Evolutionary conservation across 176 grass and related monocot species (phyloP).

Genomic region (Miscanthus lutarioriparius): DNA sequence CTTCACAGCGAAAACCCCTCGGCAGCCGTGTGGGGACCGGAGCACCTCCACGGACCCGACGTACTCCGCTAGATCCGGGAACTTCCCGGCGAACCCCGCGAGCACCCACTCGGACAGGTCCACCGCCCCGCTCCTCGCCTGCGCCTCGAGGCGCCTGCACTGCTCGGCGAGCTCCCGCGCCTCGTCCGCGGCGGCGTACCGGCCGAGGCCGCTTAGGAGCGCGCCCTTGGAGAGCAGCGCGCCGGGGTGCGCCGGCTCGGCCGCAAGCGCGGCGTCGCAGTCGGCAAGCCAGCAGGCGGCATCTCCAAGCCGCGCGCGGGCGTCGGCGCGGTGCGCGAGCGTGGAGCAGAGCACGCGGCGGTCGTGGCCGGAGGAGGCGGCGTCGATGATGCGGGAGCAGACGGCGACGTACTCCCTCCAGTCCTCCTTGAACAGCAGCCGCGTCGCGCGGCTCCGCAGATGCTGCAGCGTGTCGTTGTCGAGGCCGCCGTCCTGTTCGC

Average conservation of each 20-base stretch:
- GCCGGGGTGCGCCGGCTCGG: slow-evolving; percentile 50
- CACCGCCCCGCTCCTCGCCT: slow-evolving; percentile 62
- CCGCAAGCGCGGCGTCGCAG: slow-evolving; percentile 54
- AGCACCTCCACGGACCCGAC: slow-evolving; percentile 70
- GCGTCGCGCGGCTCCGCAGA: slow-evolving; percentile 65
- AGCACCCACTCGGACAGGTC: slow-evolving; percentile 79
- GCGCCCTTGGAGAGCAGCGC: slow-evolving; percentile 73
- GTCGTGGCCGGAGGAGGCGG: slow-evolving; percentile 20
- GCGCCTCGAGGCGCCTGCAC: slow-evolving; percentile 58
- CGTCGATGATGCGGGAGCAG: slow-evolving; percentile 60
- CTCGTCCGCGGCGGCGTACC: slow-evolving; percentile 46
- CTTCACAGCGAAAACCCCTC: slow-evolving; percentile 69
- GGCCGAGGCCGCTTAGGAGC: slow-evolving; percentile 56
- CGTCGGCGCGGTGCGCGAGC: slow-evolving; percentile 68
- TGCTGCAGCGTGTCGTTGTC: slow-evolving; percentile 67
- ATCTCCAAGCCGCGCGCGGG: slow-evolving; percentile 56
- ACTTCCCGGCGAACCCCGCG: slow-evolving; percentile 53
- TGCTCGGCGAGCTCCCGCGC: slow-evolving; percentile 46
- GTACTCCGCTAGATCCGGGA: slow-evolving; percentile 67
- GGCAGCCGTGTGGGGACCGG: slow-evolving; percentile 37
- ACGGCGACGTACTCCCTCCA: slow-evolving; percentile 78
- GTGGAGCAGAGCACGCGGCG: slow-evolving; percentile 56
- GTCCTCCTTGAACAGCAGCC: slow-evolving; percentile 76
- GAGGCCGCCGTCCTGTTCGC: slow-evolving; percentile 34
- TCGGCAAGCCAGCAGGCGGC: slow-evolving; percentile 52